Evolutionary conservation across 352 stramenopile genomes (phyloP), one percentile per base, ranked within the genome.

Genomic region (Phytophthora tubulina): DNA sequence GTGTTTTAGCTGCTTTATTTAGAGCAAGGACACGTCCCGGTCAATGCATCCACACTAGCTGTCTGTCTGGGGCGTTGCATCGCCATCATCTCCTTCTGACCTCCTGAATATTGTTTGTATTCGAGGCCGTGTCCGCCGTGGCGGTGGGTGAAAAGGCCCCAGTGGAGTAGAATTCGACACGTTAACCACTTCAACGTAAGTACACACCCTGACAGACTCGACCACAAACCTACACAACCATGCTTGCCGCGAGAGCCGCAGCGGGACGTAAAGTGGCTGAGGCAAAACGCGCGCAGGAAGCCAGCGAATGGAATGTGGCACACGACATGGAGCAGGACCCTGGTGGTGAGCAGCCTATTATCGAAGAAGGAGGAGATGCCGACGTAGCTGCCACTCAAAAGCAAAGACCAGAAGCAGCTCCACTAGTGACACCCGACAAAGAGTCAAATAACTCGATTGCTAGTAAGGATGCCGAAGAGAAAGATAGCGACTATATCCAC

Each of bases 401-500:
- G 30, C 21, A 67, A 50, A 50, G 11, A 54, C 31, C 21, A 67
- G 51, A 2, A 11, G 32, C 60, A 67, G 32, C 13, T 35, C 45
- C 14, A 13, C 39, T 36, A 13, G 9, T 21, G 31, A 58, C 14
- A 27, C 14, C 51, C 58, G 14, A 1, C n/a, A 36, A 45, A 35
- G 32, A 13, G 35, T 45, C 39, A 15, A 46, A 15, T 70, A 74
- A 5, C 62, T 11, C 6, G 39, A 14, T 35, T 44, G 48, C 1
- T 27, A 31, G 36, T 10, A 35, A 50, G 11, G 54, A 27, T 15
- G 7, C 32, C 1, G 50, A 67, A 33, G 42, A 78, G 6, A 62
- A 85, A 38, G 68, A 88, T 11, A 61, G 58, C 14, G 70, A 71
- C 2, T 3, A 61, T 8, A 80, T 88, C 51, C 51, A 32, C 21